Conservation (phyloP, 768 basidiomycete genomes). For the Trametes cingulata region DNA sequence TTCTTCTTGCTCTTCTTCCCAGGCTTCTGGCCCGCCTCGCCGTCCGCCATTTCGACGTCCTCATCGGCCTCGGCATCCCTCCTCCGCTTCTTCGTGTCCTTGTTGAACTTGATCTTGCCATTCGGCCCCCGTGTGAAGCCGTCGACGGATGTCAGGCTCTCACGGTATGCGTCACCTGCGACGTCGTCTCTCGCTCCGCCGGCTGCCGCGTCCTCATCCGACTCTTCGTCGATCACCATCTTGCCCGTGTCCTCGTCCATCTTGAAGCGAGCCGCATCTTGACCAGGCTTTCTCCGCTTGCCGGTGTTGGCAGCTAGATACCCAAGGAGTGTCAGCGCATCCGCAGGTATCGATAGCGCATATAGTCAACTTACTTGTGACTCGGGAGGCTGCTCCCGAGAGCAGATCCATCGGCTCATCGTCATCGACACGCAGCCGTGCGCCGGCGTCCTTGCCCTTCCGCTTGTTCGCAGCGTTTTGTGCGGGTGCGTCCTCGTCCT, state of each 20-base stretch:
- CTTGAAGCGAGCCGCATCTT: slow-evolving; percentile 86
- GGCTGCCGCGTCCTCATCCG: slow-evolving; percentile 47
- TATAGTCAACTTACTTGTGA: slow-evolving; percentile 73
- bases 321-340: neutral
- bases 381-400: slow-evolving; percentile 68
- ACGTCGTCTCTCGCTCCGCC: slow-evolving; percentile 47
- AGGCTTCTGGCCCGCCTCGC: slow-evolving; percentile 38
- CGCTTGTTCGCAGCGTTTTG: slow-evolving; percentile 37
- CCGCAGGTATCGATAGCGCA: too few relatives aligned
- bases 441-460: slow-evolving; percentile 44
- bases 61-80: slow-evolving; percentile 57
- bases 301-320: slow-evolving; percentile 38
- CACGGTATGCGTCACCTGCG: slow-evolving; percentile 79
- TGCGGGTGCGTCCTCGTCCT: slow-evolving; percentile 47
- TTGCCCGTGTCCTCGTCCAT: slow-evolving; percentile 82
- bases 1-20: slow-evolving; percentile 52
- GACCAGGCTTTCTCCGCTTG: slow-evolving; percentile 75
- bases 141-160: slow-evolving; percentile 81
- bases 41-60: slow-evolving; percentile 80
- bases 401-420: slow-evolving; percentile 96
- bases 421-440: slow-evolving; percentile 80
- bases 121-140: slow-evolving; percentile 84
- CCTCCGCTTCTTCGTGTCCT: slow-evolving; percentile 92
- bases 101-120: slow-evolving; percentile 93
- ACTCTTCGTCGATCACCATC: slow-evolving; percentile 70